Base-by-base conservation (phyloP, 495 filamentous ascomycete species). In the Talaromyces ruber region DNA sequence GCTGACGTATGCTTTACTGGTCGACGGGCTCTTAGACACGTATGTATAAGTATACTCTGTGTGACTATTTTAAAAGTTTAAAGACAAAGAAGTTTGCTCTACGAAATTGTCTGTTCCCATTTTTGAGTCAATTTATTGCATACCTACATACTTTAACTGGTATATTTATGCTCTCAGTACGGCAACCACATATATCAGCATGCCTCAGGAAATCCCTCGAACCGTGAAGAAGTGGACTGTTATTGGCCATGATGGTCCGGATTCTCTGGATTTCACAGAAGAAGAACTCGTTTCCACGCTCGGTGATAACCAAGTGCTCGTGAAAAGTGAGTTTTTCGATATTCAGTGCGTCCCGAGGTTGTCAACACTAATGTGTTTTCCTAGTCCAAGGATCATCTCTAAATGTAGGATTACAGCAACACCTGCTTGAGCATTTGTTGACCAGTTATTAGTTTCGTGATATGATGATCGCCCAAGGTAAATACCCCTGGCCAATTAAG, bases 161-260 rank as follows among this genome's bases (percentile, higher is more conserved):
- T n/a, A n/a, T n/a, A n/a, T n/a, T n/a, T n/a, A n/a, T n/a, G n/a
- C 30, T 9, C 30, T 32, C 30, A 32, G 30, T 32, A 9, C 30
- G 9, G 30, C 30, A 32, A 32, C 6, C 34, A 45, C 45, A 50
- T 50, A n/a, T 50, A n/a, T n/a, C n/a, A 50, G 16, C 51, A 54
- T 28, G 25, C 3, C 51, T 12, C n/a, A 54, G 51, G 18, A 9
- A 63, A 50, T 69, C 39, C 68, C 66, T 3, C 52, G 61, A 53
- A 70, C 60, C 11, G 34, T 61, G 7, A 69, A 66, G 62, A 64
- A 70, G 47, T 70, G 68, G 68, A 70, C 62, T 16, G 62, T 72
- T 37, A 53, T 22, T 26, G 51, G 51, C 8, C n/a, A 22, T 3
- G 25, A 4, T 25, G 51, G 51, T 12, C 16, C 5, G 4, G 64